These are phyloP conservation scores for Neostapfia colusana DNA, from an alignment of 176 grass and related monocot species.

Conservation along the genomic window DNA sequence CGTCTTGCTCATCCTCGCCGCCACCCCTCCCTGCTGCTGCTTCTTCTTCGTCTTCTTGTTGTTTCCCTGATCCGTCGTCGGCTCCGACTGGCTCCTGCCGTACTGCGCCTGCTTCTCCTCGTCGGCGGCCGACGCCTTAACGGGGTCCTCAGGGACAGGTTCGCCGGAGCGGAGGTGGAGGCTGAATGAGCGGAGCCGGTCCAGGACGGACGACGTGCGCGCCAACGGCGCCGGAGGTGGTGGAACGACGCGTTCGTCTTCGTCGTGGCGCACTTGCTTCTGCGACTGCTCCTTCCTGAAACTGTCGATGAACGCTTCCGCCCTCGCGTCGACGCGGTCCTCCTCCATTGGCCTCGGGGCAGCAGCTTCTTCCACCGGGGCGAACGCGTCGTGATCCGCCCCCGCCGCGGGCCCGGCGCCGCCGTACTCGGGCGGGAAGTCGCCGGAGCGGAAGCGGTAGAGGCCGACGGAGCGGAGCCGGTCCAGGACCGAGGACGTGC, in stretches of 20 bases:
- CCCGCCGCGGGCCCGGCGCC: background rate
- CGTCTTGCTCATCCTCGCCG: background rate
- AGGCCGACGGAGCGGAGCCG: slow-evolving; percentile 74
- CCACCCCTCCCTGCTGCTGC: background rate
- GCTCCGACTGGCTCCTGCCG: slow-evolving; percentile 54
- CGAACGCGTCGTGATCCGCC: background rate
- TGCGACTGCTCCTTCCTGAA: slow-evolving; percentile 46
- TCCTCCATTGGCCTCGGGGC: background rate
- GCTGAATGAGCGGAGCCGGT: slow-evolving; percentile 65
- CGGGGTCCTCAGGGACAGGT: background rate
- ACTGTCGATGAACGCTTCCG: slow-evolving; percentile 63
- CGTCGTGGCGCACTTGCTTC: background rate
- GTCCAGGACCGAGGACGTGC: slow-evolving; percentile 61
- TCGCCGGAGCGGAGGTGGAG: background rate
- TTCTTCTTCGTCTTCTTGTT: too few species aligned
- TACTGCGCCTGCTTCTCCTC: slow-evolving; percentile 5
- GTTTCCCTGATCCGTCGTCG: slow-evolving; percentile 6
- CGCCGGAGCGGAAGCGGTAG: slow-evolving; percentile 73
- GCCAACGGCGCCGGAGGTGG: slow-evolving; percentile 27
- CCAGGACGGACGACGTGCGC: slow-evolving; percentile 59
- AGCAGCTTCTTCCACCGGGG: background rate
- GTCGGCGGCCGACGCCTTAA: background rate
- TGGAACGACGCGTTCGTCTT: slow-evolving; percentile 20
- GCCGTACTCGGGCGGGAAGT: slow-evolving; percentile 55
- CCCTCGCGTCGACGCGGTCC: slow-evolving; percentile 42